Evolutionary conservation across 768 basidiomycete species (phyloP).

Genomic region (Hericium erinaceus): DNA sequence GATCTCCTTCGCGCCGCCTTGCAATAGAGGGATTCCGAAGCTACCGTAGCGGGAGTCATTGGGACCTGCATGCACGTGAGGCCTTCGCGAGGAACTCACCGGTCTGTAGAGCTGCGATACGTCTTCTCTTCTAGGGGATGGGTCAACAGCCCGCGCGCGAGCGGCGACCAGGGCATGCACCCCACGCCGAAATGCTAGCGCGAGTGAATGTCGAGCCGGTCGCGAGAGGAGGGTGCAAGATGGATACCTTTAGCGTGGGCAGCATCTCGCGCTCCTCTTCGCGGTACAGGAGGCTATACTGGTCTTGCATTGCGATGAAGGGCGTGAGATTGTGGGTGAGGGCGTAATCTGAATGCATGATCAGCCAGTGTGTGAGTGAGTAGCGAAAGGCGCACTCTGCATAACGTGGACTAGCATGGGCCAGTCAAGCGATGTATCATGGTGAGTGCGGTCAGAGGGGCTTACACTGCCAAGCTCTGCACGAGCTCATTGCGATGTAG

Average conservation of each 20-base stretch:
- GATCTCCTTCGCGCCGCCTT: neutral
- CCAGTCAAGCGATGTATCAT: neutral
- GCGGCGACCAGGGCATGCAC: slow-evolving; percentile 29
- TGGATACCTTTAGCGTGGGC: slow-evolving; percentile 30
- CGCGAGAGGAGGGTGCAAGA: neutral
- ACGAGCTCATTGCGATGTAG: slow-evolving; percentile 31
- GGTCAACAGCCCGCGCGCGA: slow-evolving; percentile 25
- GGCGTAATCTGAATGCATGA: slow-evolving; percentile 26
- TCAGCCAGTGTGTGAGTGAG: too few species aligned
- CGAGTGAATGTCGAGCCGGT: neutral
- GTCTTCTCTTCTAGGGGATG: slow-evolving; percentile 18
- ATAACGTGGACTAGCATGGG: slow-evolving; percentile 12
- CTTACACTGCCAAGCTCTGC: slow-evolving; percentile 27
- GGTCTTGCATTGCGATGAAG: slow-evolving; percentile 60
- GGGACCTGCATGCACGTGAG: too few species aligned
- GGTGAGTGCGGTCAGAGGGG: neutral
- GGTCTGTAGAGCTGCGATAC: slow-evolving; percentile 16
- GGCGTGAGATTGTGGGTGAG: slow-evolving; percentile 33
- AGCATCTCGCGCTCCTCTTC: slow-evolving; percentile 57
- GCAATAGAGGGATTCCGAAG: neutral
- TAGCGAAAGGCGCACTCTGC: too few species aligned
- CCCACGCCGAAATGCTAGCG: slow-evolving; percentile 21
- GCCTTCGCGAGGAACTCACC: slow-evolving; percentile 3
- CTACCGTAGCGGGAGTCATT: neutral
- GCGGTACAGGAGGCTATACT: slow-evolving; percentile 46